Conservation (phyloP, 169 alveolate species). For the Perkinsus marinus region DNA sequence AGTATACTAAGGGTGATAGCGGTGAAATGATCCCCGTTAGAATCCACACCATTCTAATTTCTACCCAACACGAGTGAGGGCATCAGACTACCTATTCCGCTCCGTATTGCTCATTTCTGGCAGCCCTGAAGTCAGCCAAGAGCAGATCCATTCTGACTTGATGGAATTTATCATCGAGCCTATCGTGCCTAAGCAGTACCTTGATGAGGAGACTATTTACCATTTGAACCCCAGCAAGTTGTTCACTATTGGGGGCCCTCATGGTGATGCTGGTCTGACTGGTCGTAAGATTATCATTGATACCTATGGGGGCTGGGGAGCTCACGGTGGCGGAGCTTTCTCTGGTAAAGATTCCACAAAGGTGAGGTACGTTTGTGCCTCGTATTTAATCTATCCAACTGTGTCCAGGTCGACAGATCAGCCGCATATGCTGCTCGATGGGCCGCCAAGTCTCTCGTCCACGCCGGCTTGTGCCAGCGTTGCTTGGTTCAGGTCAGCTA, state of each 20-base stretch:
- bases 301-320: constrained; percentile 99
- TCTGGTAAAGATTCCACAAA: constrained; percentile 98
- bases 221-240: constrained; percentile 91
- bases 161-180: constrained; percentile 78
- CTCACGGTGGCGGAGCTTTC: constrained; percentile 99
- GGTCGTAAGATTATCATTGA: constrained; percentile 97
- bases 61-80: constrained; percentile 70
- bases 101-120: not conserved
- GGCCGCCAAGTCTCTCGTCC: constrained; percentile 95
- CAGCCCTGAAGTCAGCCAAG: constrained; percentile 27
- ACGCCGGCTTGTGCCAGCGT: constrained; percentile 82
- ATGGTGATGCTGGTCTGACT: constrained; percentile 98
- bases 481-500: constrained; percentile 86
- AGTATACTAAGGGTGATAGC: constrained; percentile 45
- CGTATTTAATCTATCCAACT: not conserved
- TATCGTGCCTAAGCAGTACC: constrained; percentile 75
- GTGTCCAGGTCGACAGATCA: constrained; percentile 73
- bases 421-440: constrained; percentile 97
- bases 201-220: constrained; percentile 81
- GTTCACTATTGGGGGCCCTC: constrained; percentile 98
- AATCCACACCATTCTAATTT: constrained; percentile 80
- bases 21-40: constrained; percentile 75
- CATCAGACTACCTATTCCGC: constrained; percentile 9
- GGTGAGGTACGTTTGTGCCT: constrained; percentile 25
- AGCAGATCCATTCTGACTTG: constrained; percentile 41